These are phyloP conservation scores for Astrothelium macrocarpum DNA, from an alignment of 495 filamentous ascomycete genomes.

Conservation along the genomic window DNA sequence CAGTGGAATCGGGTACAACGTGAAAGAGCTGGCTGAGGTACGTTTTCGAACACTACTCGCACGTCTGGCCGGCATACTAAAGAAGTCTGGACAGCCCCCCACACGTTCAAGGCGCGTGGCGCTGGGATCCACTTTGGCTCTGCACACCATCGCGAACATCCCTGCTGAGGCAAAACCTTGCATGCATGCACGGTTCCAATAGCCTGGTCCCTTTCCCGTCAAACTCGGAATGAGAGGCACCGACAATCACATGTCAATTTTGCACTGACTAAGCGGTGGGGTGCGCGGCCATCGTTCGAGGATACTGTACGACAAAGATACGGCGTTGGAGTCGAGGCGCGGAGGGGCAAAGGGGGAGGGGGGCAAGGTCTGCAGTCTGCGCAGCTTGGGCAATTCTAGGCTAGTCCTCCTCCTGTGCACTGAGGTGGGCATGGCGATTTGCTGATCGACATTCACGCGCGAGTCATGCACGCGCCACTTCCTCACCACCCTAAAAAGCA, in stretches of 20 bases:
- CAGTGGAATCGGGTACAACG: no score
- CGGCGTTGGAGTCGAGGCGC: no score
- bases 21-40: no score
- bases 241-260: background rate
- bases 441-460: background rate
- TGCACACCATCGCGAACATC: background rate
- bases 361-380: background rate
- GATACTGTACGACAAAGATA: no score
- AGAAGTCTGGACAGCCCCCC: background rate
- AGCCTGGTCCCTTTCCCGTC: background rate
- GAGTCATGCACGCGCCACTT: background rate
- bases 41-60: no score
- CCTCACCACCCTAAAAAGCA: no score
- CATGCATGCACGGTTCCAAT: background rate
- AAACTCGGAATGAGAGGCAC: background rate
- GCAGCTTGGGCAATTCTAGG: background rate
- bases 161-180: background rate
- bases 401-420: background rate
- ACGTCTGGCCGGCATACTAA: background rate
- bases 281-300: no score
- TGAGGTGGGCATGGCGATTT: no score
- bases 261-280: background rate
- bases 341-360: no score
- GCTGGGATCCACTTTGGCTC: background rate
- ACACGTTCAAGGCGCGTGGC: slow-evolving; percentile 4